Conservation (phyloP, 2,329 filamentous ascomycete genomes). For the Dichotomopilus funicola region DNA sequence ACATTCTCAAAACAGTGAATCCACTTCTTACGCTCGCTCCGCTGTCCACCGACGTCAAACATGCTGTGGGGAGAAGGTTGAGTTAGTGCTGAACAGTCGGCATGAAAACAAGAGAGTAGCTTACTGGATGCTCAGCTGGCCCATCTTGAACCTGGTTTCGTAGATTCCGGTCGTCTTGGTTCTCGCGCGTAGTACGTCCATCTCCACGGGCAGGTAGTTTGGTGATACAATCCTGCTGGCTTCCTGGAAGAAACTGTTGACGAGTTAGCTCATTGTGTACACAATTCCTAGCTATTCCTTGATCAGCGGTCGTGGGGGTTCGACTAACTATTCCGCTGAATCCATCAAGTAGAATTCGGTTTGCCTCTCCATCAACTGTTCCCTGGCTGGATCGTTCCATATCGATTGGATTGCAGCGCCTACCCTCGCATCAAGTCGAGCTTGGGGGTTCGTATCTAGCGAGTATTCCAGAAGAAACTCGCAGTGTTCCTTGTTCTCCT, state of each 20-base stretch:
- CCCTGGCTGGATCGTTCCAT: constrained; percentile 83
- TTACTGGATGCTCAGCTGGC: constrained; percentile 96
- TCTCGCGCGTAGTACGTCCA: constrained; percentile 88
- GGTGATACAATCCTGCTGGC: constrained; percentile 74
- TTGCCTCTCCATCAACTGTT: constrained; percentile 81
- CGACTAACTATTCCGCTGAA: constrained; percentile 87
- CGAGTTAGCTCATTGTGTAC: constrained; percentile 20
- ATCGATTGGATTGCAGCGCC: constrained; percentile 77
- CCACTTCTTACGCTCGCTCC: constrained; percentile 99
- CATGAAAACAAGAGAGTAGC: constrained; percentile 30
- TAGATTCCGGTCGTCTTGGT: constrained; percentile 99
- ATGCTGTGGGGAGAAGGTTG: constrained; percentile 55
- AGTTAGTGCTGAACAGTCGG: not conserved
- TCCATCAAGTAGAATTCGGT: constrained; percentile 99
- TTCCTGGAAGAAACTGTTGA: constrained; percentile 88
- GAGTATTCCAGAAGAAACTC: constrained; percentile 81
- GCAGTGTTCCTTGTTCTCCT: constrained; percentile 66
- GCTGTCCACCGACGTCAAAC: constrained; percentile 97
- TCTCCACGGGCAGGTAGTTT: constrained; percentile 87
- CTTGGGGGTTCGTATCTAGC: constrained; percentile 83
- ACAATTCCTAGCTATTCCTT: not conserved
- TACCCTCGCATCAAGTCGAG: constrained; percentile 72
- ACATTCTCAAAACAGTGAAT: constrained; percentile 99
- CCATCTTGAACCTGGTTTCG: constrained; percentile 98
- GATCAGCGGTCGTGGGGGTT: not conserved